These are phyloP conservation scores for Sporisorium exsertum DNA, from an alignment of 1,284 basidiomycete genomes.

Conservation along the genomic window DNA sequence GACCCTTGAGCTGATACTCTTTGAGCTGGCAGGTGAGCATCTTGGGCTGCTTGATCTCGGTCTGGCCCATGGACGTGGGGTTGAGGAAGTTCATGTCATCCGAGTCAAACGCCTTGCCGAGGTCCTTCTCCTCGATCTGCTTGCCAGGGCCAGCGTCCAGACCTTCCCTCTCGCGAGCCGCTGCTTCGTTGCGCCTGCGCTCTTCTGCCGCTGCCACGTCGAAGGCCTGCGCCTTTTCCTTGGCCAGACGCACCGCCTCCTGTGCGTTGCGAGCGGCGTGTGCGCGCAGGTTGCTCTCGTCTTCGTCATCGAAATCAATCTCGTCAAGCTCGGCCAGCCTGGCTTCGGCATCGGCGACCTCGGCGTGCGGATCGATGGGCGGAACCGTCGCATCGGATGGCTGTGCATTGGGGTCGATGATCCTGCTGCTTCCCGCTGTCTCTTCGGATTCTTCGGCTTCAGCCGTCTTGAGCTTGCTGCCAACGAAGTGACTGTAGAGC, in stretches of 20 bases:
- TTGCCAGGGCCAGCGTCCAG: conserved; percentile 32
- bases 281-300: conserved; percentile 86
- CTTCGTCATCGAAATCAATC: conserved; percentile 95
- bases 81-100: conserved; percentile 99
- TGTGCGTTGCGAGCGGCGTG: conserved; percentile 92
- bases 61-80: conserved; percentile 86
- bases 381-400: conserved; percentile 61
- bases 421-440: conserved; percentile 69
- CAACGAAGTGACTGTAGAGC: conserved; percentile 98
- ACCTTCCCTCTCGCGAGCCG: conserved; percentile 42
- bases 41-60: conserved; percentile 87
- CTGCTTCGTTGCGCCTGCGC: conserved; percentile 76
- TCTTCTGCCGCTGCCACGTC: conserved; percentile 84
- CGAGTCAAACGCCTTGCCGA: conserved; percentile 70
- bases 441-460: conserved; percentile 85
- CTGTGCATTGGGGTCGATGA: conserved; percentile 47
- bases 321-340: conserved; percentile 74
- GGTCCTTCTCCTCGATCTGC: conserved; percentile 57
- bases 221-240: conserved; percentile 84
- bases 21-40: conserved; percentile 98
- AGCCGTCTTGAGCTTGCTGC: conserved; percentile 94
- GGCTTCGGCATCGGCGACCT: conserved; percentile 62
- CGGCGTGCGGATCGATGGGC: conserved; percentile 77
- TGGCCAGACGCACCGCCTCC: conserved; percentile 85
- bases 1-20: conserved; percentile 97